Evolutionary conservation across 805 yeast species (phyloP).

Genomic region (Hyphopichia homilentoma): DNA sequence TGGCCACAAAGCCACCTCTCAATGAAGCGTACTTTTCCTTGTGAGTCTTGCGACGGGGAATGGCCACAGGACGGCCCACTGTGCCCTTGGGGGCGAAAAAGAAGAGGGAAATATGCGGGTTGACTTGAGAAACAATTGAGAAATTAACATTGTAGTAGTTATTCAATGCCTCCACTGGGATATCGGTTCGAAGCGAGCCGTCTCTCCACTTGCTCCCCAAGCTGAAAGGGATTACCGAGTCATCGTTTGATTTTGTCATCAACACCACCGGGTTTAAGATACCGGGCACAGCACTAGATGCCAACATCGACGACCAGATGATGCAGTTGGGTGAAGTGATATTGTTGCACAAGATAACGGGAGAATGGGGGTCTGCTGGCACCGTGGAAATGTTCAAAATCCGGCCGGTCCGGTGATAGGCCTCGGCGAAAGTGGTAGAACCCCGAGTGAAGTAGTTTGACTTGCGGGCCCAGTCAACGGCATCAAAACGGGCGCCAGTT

Average conservation of each 20-base stretch:
- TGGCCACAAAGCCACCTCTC: conserved; percentile 73
- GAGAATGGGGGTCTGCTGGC: conserved; percentile 79
- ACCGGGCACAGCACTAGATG: conserved; percentile 83
- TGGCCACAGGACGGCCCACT: conserved; percentile 72
- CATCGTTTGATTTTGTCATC: conserved; percentile 72
- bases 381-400: conserved; percentile 71
- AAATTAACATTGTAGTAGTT: conserved; percentile 74
- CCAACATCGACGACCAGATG: conserved; percentile 75
- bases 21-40: conserved; percentile 37
- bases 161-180: conserved; percentile 70
- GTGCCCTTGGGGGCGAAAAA: conserved; percentile 78
- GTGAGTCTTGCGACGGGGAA: conserved; percentile 40
- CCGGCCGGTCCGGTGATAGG: conserved; percentile 64
- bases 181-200: conserved; percentile 75
- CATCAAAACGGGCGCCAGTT: conserved; percentile 78
- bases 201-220: conserved; percentile 77
- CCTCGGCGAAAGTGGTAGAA: conserved; percentile 68
- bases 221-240: conserved; percentile 58
- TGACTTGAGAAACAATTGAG: conserved; percentile 75
- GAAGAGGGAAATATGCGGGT: conserved; percentile 75
- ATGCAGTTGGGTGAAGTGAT: conserved; percentile 77
- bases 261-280: conserved; percentile 74
- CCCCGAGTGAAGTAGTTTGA: conserved; percentile 70
- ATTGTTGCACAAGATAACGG: conserved; percentile 72
- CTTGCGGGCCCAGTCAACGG: conserved; percentile 70